A percentile compares a stretch with the other conserved stretches of the same genome.
Evolutionary conservation across 2,329 filamentous ascomycete genomes (phyloP).

Genomic region (Cadophora sp.): DNA sequence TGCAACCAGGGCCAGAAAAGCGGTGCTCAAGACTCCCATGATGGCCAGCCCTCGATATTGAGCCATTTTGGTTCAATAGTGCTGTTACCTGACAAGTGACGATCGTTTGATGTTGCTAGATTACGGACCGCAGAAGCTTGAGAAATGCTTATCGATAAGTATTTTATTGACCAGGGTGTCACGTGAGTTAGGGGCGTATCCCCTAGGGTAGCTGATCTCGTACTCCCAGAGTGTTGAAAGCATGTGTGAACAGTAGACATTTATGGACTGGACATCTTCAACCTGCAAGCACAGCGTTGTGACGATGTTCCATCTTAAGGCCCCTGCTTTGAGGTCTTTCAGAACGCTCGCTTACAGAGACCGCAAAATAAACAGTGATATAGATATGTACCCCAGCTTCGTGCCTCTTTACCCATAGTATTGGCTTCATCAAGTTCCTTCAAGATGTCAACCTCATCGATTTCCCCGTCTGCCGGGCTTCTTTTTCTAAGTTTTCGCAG

Average conservation of each 20-base stretch:
- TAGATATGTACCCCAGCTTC: too few relatives aligned
- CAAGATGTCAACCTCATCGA: too few relatives aligned
- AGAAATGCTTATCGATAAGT: not conserved
- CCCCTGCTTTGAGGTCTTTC: too few relatives aligned
- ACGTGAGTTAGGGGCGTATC: not conserved
- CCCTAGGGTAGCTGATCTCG: not conserved
- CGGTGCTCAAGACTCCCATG: not conserved
- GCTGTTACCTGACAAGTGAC: not conserved
- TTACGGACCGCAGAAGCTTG: too few relatives aligned
- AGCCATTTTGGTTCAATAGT: constrained; percentile 11
- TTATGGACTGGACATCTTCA: not conserved
- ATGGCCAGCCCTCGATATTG: constrained; percentile 10
- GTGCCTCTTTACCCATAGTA: too few relatives aligned
- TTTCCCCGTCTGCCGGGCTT: too few relatives aligned
- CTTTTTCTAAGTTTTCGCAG: too few relatives aligned
- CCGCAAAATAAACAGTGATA: too few relatives aligned
- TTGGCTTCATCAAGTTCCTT: too few relatives aligned
- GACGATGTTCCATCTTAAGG: not conserved
- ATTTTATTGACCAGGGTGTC: not conserved
- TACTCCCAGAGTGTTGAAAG: not conserved
- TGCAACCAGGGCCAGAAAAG: constrained; percentile 12
- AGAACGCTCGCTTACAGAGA: too few relatives aligned
- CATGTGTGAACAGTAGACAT: not conserved
- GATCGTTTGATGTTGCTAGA: not conserved
- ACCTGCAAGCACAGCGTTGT: not conserved